Evolutionary conservation across 306 rosid species (phyloP).

Genomic region (Vigna unguiculata): DNA sequence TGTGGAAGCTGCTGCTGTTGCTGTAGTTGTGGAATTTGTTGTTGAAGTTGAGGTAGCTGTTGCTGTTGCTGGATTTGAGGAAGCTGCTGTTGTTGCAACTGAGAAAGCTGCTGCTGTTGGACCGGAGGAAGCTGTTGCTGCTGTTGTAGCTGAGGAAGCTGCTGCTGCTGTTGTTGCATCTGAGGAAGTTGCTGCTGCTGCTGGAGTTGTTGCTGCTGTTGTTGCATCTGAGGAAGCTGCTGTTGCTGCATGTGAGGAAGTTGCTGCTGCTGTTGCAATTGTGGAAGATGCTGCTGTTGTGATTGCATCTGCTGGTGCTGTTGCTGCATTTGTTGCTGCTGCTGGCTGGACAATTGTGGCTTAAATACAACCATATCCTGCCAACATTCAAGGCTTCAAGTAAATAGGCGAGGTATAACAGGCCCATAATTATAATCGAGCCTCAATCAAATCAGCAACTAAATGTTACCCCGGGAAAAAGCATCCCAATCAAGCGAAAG

Average conservation of each 20-base stretch:
- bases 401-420: constrained; percentile 35
- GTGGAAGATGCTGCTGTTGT: constrained; percentile 60
- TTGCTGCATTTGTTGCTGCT: constrained; percentile 67
- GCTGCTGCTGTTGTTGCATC: constrained; percentile 47
- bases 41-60: constrained; percentile 53
- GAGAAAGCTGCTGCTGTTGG: constrained; percentile 51
- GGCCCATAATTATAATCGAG: constrained; percentile 29
- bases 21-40: constrained; percentile 52
- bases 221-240: constrained; percentile 44
- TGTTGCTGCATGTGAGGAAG: constrained; percentile 54
- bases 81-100: constrained; percentile 49
- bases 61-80: constrained; percentile 56
- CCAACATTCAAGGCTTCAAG: constrained; percentile 43
- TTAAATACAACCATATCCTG: constrained; percentile 98
- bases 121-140: constrained; percentile 48
- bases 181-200: constrained; percentile 53
- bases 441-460: constrained; percentile 11
- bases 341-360: constrained; percentile 87
- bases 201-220: constrained; percentile 48
- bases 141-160: not conserved
- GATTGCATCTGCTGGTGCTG: constrained; percentile 58
- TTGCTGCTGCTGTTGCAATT: constrained; percentile 54
- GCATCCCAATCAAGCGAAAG: constrained; percentile 97
- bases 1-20: constrained; percentile 67
- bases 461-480: constrained; percentile 85